Conservation (phyloP, 2,329 filamentous ascomycete species). For the Sordariomycetes sp. region DNA sequence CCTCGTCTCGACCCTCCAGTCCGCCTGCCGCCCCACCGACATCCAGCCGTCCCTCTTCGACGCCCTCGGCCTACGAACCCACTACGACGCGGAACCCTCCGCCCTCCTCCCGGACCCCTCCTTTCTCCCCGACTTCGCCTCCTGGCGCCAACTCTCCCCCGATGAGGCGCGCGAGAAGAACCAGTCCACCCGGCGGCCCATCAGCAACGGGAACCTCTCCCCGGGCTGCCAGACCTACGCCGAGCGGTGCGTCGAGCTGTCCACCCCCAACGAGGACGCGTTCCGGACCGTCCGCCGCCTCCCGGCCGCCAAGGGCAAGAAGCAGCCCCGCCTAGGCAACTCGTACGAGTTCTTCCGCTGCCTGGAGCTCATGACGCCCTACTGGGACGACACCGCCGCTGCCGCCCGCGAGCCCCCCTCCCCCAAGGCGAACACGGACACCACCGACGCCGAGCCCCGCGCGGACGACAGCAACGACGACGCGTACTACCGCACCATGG, state of each 20-base stretch:
- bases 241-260: constrained; percentile 44
- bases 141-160: constrained; percentile 33
- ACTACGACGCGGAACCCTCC: constrained; percentile 29
- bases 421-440: constrained; percentile 21
- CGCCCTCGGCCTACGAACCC: constrained; percentile 43
- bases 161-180: constrained; percentile 37
- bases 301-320: constrained; percentile 37
- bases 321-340: constrained; percentile 43
- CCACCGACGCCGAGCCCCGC: constrained; percentile 10
- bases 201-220: constrained; percentile 39
- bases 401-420: constrained; percentile 13
- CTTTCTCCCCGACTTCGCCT: constrained; percentile 37
- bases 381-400: constrained; percentile 44
- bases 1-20: constrained; percentile 36
- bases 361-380: constrained; percentile 43
- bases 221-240: constrained; percentile 45
- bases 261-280: constrained; percentile 40
- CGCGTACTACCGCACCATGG: constrained; percentile 27
- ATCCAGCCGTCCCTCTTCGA: constrained; percentile 35
- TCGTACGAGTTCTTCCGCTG: constrained; percentile 54
- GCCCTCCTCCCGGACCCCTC: constrained; percentile 40
- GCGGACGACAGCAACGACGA: constrained; percentile 1
- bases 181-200: constrained; percentile 27
- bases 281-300: constrained; percentile 49
- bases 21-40: constrained; percentile 37